These are phyloP conservation scores for Cucumis hystrix DNA, from an alignment of 306 rosid species.

Conservation along the genomic window DNA sequence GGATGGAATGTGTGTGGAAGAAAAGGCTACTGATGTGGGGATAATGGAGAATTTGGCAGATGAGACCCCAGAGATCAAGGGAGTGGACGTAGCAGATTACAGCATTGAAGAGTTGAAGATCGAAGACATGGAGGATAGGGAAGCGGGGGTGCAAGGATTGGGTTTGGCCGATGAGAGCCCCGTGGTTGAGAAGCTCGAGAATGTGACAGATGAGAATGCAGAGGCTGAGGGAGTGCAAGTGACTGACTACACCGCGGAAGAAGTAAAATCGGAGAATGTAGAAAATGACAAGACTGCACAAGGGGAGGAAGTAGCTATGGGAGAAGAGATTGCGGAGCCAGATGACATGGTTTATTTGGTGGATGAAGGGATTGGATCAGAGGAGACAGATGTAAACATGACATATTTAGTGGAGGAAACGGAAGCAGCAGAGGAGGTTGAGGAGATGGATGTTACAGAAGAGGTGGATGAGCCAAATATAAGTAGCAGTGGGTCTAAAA, in stretches of 20 bases:
- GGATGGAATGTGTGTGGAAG: background rate
- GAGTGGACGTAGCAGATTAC: background rate
- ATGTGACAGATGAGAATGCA: slow-evolving; percentile 2
- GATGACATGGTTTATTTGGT: slow-evolving; percentile 16
- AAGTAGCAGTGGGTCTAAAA: slow-evolving; percentile 40
- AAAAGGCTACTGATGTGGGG: slow-evolving; percentile 4
- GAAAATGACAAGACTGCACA: slow-evolving; percentile 15
- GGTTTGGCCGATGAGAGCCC: background rate
- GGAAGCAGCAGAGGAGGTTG: slow-evolving; percentile 32
- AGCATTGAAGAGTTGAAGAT: background rate
- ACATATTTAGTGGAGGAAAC: slow-evolving; percentile 14
- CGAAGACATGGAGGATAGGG: slow-evolving; percentile 3
- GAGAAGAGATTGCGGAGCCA: slow-evolving; percentile 11
- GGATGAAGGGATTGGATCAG: slow-evolving; percentile 23
- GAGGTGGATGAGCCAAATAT: slow-evolving; percentile 28
- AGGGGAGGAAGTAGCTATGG: slow-evolving; percentile 9
- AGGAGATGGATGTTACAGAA: slow-evolving; percentile 22
- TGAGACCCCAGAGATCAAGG: slow-evolving; percentile 3
- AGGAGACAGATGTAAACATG: slow-evolving; percentile 21
- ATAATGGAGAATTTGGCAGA: background rate
- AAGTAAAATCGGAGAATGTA: background rate
- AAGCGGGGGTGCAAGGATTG: background rate
- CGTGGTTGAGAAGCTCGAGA: background rate
- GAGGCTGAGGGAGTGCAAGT: background rate
- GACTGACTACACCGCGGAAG: background rate